phyloP scores from a whole-genome alignment of 2,329 filamentous ascomycete species.

The Alternaria infectoria region DNA sequence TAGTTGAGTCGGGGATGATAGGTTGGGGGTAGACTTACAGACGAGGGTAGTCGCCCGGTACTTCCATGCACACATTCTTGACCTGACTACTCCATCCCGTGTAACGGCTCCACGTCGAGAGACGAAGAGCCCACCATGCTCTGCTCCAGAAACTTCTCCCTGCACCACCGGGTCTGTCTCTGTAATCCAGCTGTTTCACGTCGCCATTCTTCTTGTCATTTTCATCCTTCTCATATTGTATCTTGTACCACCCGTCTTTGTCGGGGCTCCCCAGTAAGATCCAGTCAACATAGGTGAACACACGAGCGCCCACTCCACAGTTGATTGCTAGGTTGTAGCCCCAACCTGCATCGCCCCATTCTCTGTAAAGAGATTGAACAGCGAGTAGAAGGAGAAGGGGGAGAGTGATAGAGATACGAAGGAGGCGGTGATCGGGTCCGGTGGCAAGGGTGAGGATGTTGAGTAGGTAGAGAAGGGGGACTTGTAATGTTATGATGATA shows the following conservation, averaged over 20 bases:
- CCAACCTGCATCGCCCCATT: slow-evolving; percentile 14
- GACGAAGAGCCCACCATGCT: slow-evolving; percentile 29
- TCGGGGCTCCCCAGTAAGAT: slow-evolving; percentile 30
- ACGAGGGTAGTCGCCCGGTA: slow-evolving; percentile 23
- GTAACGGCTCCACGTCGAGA: slow-evolving; percentile 25
- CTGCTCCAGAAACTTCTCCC: slow-evolving; percentile 17
- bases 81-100: slow-evolving; percentile 36
- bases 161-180: not conserved
- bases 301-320: slow-evolving; percentile 2
- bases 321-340: slow-evolving; percentile 22
- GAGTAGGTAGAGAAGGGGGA: slow-evolving; percentile 19
- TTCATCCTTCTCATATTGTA: slow-evolving; percentile 9
- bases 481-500: slow-evolving; percentile 11
- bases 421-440: slow-evolving; percentile 7
- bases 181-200: not conserved
- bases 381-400: slow-evolving; percentile 22
- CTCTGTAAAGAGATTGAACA: slow-evolving; percentile 23
- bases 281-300: slow-evolving; percentile 29
- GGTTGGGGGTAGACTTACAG: slow-evolving; percentile 19
- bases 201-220: not conserved
- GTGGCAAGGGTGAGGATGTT: slow-evolving; percentile 25
- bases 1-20: not conserved
- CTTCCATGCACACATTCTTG: slow-evolving; percentile 33
- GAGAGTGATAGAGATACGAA: slow-evolving; percentile 17
- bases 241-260: slow-evolving; percentile 32